Evolutionary conservation across 805 yeast genomes (phyloP).

Genomic region (Sungouiozyma intestinalis): DNA sequence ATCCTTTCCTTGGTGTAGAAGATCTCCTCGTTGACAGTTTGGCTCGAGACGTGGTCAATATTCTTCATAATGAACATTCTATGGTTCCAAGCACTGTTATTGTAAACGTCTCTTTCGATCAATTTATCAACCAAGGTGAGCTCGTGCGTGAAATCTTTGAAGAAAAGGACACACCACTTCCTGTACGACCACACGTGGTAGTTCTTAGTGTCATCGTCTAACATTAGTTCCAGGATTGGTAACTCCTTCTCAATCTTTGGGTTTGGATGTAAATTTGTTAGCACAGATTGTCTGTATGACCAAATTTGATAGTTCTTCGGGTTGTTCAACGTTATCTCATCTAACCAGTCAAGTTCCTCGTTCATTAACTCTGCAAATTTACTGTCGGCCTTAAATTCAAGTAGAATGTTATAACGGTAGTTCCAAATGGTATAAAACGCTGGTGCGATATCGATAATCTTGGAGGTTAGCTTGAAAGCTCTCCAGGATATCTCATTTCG

Average conservation of each 20-base stretch:
- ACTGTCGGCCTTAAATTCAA: slow-evolving; percentile 27
- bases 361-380: slow-evolving; percentile 13
- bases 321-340: slow-evolving; percentile 57
- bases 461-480: slow-evolving; percentile 55
- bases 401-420: slow-evolving; percentile 47
- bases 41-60: slow-evolving; percentile 7
- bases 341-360: slow-evolving; percentile 71
- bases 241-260: slow-evolving; percentile 41
- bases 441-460: slow-evolving; percentile 58
- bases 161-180: slow-evolving; percentile 65
- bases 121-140: slow-evolving; percentile 38
- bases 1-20: slow-evolving; percentile 42
- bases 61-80: slow-evolving; percentile 48
- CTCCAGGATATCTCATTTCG: slow-evolving; percentile 56
- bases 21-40: slow-evolving; percentile 36
- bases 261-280: slow-evolving; percentile 29
- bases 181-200: slow-evolving; percentile 95
- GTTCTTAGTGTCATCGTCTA: slow-evolving; percentile 74
- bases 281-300: slow-evolving; percentile 74
- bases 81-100: slow-evolving; percentile 92
- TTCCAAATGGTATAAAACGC: slow-evolving; percentile 92
- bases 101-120: slow-evolving; percentile 57
- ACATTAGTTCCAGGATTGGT: slow-evolving; percentile 55
- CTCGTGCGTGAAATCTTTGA: slow-evolving; percentile 43
- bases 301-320: slow-evolving; percentile 96